phyloP scores from a whole-genome alignment of 495 filamentous ascomycete species.

The Schizothecium vesticola region DNA sequence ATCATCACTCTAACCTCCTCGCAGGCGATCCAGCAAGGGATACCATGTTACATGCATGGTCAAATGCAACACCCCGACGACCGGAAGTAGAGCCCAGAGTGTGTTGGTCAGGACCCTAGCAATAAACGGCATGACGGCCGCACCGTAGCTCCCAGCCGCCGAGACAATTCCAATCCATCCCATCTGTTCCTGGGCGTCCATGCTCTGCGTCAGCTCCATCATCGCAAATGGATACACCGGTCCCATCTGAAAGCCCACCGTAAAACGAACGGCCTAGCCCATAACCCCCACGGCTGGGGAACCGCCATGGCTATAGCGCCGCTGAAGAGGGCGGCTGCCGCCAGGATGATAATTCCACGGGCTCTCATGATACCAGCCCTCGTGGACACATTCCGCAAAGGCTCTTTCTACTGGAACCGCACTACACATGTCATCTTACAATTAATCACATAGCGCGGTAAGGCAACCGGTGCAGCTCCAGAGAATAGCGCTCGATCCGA shows the following conservation, averaged over 20 bases:
- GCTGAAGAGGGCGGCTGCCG: too few relatives aligned
- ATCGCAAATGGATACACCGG: conserved; percentile 71
- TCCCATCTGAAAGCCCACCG: conserved; percentile 69
- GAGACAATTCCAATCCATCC: conserved; percentile 64
- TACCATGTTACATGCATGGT: conserved; percentile 67
- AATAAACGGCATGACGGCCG: conserved; percentile 67
- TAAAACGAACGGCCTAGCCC: conserved; percentile 61
- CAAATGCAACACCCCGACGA: conserved; percentile 60
- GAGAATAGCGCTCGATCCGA: too few relatives aligned
- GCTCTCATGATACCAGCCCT: too few relatives aligned
- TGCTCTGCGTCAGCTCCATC: conserved; percentile 56
- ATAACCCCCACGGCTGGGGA: conserved; percentile 71
- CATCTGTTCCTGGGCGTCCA: conserved; percentile 59
- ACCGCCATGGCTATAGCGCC: too few relatives aligned
- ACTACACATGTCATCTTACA: too few relatives aligned
- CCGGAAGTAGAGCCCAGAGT: conserved; percentile 67
- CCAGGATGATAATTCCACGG: too few relatives aligned
- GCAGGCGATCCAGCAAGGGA: background rate
- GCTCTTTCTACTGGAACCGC: too few relatives aligned
- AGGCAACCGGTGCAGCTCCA: too few relatives aligned
- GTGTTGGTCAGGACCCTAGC: conserved; percentile 66
- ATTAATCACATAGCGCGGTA: too few relatives aligned
- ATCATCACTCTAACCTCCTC: background rate
- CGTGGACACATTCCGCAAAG: too few relatives aligned
- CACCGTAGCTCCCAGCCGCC: conserved; percentile 68